Evolutionary conservation across 352 stramenopile species (phyloP), one percentile per base, ranked within the genome.

Genomic region (Blastocystis sp.): DNA sequence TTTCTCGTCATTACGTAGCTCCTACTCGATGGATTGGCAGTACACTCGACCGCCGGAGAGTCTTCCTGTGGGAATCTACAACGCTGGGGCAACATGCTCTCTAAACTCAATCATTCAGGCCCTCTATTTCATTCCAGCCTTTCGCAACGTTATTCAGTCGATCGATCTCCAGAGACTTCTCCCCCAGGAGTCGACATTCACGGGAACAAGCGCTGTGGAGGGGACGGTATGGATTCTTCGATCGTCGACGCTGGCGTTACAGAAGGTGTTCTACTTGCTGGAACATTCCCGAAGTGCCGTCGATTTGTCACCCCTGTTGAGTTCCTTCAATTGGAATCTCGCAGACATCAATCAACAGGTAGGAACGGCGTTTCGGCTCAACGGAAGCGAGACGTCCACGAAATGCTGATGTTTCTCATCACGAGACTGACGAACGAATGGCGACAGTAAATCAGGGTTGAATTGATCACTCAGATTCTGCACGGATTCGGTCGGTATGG

Each of bases 361-460:
- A 0, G 34, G 18, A 27, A 4, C 32, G 1, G 46, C 4, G 24
- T 27, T n/a, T 18, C 16, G 0, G 32, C 21, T 63, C 4, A 44
- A 27, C 63, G 16, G 8, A 36, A 81, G 69, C 42, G 40, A 40
- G 69, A 81, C 29, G 53, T 57, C 18, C 69, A 81, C 53, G 69
- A 81, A 42, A 34, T 90, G 88, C 27, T 79, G 78, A 56, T 90
- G 92, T 63, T 93, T 92, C 21, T 87, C 78, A 29, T 86, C 85
- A 42, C 93, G 72, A 29, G 88, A 49, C 34, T 67, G 32, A 69
- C 89, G 90, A 61, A 92, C 65, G 36, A 54, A 53, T 67, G 21
- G 78, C 27, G 29, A n/a, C 1, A n/a, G n/a, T n/a, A n/a, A n/a
- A n/a, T n/a, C n/a, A n/a, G n/a, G n/a, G n/a, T n/a, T n/a, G n/a